phyloP scores from a whole-genome alignment of 2,329 filamentous ascomycete genomes.

The Pseudogymnoascus sp. region DNA sequence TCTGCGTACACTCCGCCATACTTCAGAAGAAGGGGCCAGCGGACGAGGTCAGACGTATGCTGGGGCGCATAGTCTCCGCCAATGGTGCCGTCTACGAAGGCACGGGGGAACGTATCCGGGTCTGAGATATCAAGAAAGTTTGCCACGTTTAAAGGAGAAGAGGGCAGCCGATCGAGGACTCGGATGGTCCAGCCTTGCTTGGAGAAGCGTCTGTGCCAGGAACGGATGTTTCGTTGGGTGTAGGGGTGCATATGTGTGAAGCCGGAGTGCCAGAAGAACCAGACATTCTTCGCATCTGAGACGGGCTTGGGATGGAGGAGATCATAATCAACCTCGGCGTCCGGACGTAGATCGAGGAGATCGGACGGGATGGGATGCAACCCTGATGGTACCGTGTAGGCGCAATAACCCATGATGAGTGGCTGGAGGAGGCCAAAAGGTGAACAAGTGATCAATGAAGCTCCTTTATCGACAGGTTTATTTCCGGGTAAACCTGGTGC shows the following conservation, averaged over 20 bases:
- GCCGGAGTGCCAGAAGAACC: constrained; percentile 51
- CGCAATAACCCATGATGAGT: constrained; percentile 18
- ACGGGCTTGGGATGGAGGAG: constrained; percentile 34
- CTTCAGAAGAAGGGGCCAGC: constrained; percentile 46
- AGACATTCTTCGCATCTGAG: constrained; percentile 43
- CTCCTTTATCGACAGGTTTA: neutral
- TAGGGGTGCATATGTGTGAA: constrained; percentile 42
- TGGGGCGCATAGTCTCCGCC: constrained; percentile 42
- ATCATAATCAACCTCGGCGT: constrained; percentile 37
- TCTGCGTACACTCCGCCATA: constrained; percentile 53
- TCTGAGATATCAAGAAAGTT: constrained; percentile 41
- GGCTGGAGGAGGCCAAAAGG: neutral
- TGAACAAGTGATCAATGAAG: neutral
- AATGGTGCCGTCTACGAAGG: constrained; percentile 42
- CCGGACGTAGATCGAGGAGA: constrained; percentile 38
- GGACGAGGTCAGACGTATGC: constrained; percentile 50
- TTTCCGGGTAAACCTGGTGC: neutral
- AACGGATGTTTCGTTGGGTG: constrained; percentile 42
- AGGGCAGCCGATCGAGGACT: constrained; percentile 38
- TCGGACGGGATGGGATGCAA: constrained; percentile 33
- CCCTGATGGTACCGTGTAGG: constrained; percentile 32
- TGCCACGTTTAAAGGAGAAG: constrained; percentile 39
- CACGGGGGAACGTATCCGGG: constrained; percentile 36
- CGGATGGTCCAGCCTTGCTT: constrained; percentile 45
- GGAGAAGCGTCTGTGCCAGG: constrained; percentile 45